Conservation (phyloP, 23 red algal genomes). For the Agarophyton chilense region DNA sequence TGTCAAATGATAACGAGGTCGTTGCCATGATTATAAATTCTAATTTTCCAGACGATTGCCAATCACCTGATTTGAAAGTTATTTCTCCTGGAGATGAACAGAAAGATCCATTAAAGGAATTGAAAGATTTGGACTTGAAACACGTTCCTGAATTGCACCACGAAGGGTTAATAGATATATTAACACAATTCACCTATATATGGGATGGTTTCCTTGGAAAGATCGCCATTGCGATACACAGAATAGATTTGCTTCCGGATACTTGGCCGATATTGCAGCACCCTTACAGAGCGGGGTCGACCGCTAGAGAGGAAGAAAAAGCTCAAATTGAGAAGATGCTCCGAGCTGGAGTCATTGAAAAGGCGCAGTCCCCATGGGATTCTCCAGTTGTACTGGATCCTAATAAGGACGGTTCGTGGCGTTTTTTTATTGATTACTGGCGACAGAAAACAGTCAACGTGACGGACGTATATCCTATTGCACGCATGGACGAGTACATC, state of each 20-base stretch:
- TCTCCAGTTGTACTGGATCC: slow-evolving; percentile 41
- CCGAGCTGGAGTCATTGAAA: slow-evolving; percentile 15
- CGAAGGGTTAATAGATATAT: not conserved
- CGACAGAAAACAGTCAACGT: slow-evolving; percentile 4
- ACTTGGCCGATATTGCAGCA: not conserved
- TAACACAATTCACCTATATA: not conserved
- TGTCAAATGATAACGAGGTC: not conserved
- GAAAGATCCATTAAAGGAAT: not conserved
- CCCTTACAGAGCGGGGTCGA: slow-evolving; percentile 30
- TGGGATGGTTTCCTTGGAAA: not conserved
- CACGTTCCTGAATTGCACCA: not conserved
- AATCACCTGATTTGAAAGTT: not conserved
- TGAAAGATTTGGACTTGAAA: not conserved
- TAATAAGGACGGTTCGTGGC: not conserved
- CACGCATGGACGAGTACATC: slow-evolving; percentile 40
- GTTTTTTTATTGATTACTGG: slow-evolving; percentile 41
- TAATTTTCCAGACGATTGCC: not conserved
- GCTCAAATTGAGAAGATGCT: slow-evolving; percentile 11
- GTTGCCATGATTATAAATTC: not conserved
- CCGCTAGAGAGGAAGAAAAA: slow-evolving; percentile 25
- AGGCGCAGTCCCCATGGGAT: slow-evolving; percentile 19
- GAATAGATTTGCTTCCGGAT: slow-evolving; percentile 34
- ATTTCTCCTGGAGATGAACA: not conserved
- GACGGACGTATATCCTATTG: slow-evolving; percentile 25
- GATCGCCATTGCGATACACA: not conserved